These are phyloP conservation scores for Taphrina confusa DNA, from an alignment of 1,139 yeast genomes.

Conservation along the genomic window DNA sequence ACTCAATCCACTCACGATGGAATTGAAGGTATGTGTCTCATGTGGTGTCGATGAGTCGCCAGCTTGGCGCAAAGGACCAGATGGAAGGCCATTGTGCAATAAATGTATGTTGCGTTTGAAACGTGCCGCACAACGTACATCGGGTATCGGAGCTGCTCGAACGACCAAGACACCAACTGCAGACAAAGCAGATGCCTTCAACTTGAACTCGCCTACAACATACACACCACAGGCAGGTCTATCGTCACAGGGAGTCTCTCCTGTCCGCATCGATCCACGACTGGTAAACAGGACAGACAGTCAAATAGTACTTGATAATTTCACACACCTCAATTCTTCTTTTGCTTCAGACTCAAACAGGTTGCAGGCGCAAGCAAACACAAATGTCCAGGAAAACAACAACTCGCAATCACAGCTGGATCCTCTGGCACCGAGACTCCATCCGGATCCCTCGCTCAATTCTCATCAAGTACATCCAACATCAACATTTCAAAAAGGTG, in stretches of 20 bases:
- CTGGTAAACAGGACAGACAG: conserved; percentile 2
- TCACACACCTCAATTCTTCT: conserved; percentile 17
- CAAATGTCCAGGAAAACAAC: too few relatives aligned
- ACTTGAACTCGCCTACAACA: background rate
- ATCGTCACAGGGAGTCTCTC: background rate
- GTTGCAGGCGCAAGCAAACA: background rate
- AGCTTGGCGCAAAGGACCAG: conserved; percentile 16
- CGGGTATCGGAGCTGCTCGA: background rate
- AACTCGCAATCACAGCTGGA: too few relatives aligned
- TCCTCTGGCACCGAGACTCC: too few relatives aligned
- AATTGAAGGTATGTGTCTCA: conserved; percentile 7
- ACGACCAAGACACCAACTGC: background rate
- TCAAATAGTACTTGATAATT: conserved; percentile 1
- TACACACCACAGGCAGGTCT: background rate
- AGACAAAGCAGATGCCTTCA: background rate
- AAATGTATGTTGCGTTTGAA: conserved; percentile 17
- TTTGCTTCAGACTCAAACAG: background rate
- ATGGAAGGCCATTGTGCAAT: conserved; percentile 15
- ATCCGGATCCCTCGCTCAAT: too few relatives aligned
- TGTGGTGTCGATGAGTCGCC: conserved; percentile 14
- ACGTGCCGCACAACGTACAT: conserved; percentile 4
- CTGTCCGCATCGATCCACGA: background rate
- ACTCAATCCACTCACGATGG: background rate
- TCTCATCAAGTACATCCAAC: too few relatives aligned
- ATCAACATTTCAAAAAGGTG: too few relatives aligned